Conservation (phyloP, 345 rosid genomes). For the Salix brachista region DNA sequence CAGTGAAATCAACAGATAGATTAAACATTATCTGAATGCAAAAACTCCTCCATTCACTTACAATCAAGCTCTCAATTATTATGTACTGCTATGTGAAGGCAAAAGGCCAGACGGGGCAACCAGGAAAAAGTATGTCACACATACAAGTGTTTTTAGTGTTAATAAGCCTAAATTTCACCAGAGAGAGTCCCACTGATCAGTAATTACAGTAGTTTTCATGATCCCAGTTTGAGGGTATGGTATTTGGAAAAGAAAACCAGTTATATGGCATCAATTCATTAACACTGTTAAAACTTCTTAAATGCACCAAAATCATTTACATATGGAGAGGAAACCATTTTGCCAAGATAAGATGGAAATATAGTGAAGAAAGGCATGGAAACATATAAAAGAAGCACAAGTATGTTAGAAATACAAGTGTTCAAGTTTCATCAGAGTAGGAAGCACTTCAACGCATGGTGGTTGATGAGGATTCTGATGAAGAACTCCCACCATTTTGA, state of each 20-base stretch:
- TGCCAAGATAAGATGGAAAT: neutral
- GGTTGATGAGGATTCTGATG: slow-evolving; percentile 7
- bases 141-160: too few relatives aligned
- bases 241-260: neutral
- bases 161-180: too few relatives aligned
- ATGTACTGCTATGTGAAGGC: too few relatives aligned
- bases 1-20: neutral
- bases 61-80: too few relatives aligned
- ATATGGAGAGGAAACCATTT: neutral
- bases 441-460: slow-evolving; percentile 10
- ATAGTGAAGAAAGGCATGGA: neutral
- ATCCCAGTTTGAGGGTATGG: too few relatives aligned
- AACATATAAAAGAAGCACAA: too few relatives aligned
- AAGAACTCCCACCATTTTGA: slow-evolving; percentile 13
- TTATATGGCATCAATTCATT: neutral
- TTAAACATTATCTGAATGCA: neutral
- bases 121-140: too few relatives aligned
- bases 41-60: neutral
- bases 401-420: neutral
- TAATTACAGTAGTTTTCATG: too few relatives aligned
- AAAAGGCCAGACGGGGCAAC: too few relatives aligned
- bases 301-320: neutral
- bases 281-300: neutral
- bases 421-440: slow-evolving; percentile 24
- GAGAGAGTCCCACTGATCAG: too few relatives aligned